Evolutionary conservation across 1,284 basidiomycete genomes (phyloP), one percentile per base, ranked within the genome.

Genomic region (Dichomitus squalens): DNA sequence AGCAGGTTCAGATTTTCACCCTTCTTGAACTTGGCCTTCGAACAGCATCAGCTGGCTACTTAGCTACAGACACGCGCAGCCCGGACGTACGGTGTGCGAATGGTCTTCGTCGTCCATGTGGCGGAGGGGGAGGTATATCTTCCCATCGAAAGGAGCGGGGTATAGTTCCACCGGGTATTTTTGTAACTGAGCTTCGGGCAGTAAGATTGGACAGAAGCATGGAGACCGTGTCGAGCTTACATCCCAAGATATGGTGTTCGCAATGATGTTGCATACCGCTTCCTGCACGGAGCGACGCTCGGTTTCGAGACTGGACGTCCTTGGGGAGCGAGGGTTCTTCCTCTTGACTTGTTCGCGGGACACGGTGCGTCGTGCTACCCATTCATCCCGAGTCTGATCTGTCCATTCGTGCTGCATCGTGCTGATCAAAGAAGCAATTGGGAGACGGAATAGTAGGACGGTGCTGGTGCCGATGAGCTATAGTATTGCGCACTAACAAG

Each of bases 1-100:
- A 60, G 38, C 20, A 44, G 16, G 47, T 60, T 56, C 27, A 60
- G 33, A 23, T 60, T 54, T 8, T 60, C 54, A 9, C 48, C 53
- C 12, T 55, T 21, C 7, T 31, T 29, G 40, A 55, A 52, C n/a
- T 53, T 55, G 36, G 52, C 25, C 58, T 59, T 21, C 25, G 4
- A 27, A 27, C 23, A 4, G 7, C 6, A 38, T n/a, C n/a, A 38
- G 6, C 18, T 20, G n/a, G 6, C 20, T 38, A 6, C 7, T n/a
- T 7, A n/a, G 20, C 36, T 2, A 20, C 36, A 8, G n/a, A 3
- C 8, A 38, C 7, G 1, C 20, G 36, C n/a, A 8, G 18, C 7
- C 36, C 20, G n/a, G 36, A 38, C 36, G 36, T 23, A 41, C 21
- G 21, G 25, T 23, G 25, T 23, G 20, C 21, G 21, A 20, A 23